Conservation (phyloP, 257 asterid species). For the Plectranthus barbatus region DNA sequence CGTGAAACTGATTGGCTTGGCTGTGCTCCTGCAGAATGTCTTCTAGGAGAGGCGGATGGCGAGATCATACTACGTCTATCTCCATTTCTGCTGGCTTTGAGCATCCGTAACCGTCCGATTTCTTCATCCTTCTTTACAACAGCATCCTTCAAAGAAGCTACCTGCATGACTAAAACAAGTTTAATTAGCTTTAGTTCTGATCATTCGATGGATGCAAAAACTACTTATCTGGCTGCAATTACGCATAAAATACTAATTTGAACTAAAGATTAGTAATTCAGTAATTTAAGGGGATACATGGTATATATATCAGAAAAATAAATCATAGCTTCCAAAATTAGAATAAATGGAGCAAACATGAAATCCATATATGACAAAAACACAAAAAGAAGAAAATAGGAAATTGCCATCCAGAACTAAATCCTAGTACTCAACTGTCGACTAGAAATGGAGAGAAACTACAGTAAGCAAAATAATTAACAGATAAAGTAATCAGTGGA, state of each 20-base stretch:
- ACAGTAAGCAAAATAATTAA: no score
- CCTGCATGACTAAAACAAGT: slow-evolving; percentile 34
- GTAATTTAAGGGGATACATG: no score
- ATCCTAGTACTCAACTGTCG: no score
- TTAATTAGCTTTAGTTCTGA: background rate
- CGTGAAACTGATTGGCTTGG: slow-evolving; percentile 32
- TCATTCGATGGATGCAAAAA: background rate
- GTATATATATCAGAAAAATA: no score
- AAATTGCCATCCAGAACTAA: no score
- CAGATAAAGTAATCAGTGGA: no score
- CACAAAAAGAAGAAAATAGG: no score
- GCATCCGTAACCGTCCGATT: slow-evolving; percentile 44
- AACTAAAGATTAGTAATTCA: background rate
- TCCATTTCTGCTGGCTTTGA: slow-evolving; percentile 32
- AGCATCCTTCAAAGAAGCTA: slow-evolving; percentile 60
- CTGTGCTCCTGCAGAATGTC: slow-evolving; percentile 42
- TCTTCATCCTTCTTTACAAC: slow-evolving; percentile 76
- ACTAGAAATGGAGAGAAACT: no score
- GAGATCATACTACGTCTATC: slow-evolving; percentile 39
- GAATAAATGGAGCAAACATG: no score
- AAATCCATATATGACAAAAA: no score
- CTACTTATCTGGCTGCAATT: background rate
- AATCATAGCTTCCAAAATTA: no score
- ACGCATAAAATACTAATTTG: background rate
- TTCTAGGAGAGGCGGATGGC: slow-evolving; percentile 59